These are phyloP conservation scores for Helichrysum umbraculigerum DNA, from an alignment of 129 eudicot species.

Conservation along the genomic window DNA sequence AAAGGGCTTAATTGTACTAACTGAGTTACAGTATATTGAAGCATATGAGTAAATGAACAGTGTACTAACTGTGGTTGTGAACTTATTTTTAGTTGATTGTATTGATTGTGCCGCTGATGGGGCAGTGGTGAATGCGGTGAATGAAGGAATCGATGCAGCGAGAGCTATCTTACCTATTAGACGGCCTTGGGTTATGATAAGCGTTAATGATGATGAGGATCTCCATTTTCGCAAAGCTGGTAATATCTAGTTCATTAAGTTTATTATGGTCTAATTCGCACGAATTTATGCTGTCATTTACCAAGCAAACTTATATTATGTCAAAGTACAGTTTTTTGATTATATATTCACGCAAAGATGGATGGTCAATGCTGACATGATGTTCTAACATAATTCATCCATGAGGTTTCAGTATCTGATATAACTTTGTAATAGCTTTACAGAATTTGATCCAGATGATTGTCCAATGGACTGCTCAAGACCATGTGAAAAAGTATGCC, in stretches of 20 bases:
- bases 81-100: constrained; percentile 65
- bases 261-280: not conserved
- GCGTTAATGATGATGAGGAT: constrained; percentile 95
- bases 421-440: constrained; percentile 18
- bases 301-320: too few species aligned
- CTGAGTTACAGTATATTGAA: not conserved
- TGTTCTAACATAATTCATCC: too few species aligned
- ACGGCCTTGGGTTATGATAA: constrained; percentile 97
- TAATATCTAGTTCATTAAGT: constrained; percentile 25
- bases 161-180: constrained; percentile 59
- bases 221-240: constrained; percentile 99
- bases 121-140: constrained; percentile 84
- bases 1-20: too few species aligned
- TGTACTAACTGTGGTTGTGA: constrained; percentile 1
- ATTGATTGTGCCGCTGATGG: constrained; percentile 99
- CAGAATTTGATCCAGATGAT: constrained; percentile 88
- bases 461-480: constrained; percentile 87
- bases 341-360: too few species aligned
- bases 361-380: too few species aligned
- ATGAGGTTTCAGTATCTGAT: constrained; percentile 5
- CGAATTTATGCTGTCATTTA: not conserved
- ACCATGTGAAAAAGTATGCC: constrained; percentile 87
- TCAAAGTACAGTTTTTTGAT: too few species aligned
- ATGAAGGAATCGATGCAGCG: constrained; percentile 87
- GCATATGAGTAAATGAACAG: constrained; percentile 7